Evolutionary conservation across 192 early-diverging fungal species (phyloP).

Genomic region (Backusella psychrophila): DNA sequence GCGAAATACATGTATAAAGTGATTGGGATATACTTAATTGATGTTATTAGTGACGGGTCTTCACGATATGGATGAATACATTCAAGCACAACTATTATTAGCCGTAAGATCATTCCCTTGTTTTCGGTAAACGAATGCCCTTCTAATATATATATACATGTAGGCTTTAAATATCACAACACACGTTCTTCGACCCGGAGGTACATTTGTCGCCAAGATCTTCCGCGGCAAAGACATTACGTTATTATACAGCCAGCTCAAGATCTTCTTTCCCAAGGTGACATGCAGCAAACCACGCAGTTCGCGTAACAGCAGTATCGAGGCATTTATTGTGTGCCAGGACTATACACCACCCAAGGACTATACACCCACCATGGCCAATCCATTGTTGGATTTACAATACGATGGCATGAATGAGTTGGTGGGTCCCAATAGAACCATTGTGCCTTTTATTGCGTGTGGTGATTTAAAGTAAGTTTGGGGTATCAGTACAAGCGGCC

Average conservation of each 20-base stretch:
- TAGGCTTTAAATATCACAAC: conserved; percentile 94
- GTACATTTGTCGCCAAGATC: conserved; percentile 98
- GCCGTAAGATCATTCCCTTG: conserved; percentile 45
- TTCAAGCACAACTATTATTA: conserved; percentile 94
- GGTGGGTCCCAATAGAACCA: conserved; percentile 67
- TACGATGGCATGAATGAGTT: conserved; percentile 66
- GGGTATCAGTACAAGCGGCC: no score
- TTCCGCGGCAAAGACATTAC: conserved; percentile 95
- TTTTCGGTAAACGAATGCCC: no score
- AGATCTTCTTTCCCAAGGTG: conserved; percentile 89
- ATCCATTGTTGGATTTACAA: conserved; percentile 81
- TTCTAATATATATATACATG: not conserved
- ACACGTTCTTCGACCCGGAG: conserved; percentile 84
- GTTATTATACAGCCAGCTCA: conserved; percentile 87
- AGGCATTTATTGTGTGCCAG: conserved; percentile 93
- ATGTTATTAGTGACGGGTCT: conserved; percentile 78
- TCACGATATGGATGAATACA: conserved; percentile 99
- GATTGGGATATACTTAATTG: not conserved
- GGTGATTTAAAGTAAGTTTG: conserved; percentile 72
- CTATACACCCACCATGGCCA: conserved; percentile 87
- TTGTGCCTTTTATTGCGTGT: conserved; percentile 90
- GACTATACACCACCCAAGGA: conserved; percentile 82
- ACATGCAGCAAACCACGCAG: conserved; percentile 91
- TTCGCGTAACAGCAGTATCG: conserved; percentile 91
- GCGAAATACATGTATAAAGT: not conserved